Conservation (phyloP, 1,284 basidiomycete genomes). For the Inonotus obliquus region DNA sequence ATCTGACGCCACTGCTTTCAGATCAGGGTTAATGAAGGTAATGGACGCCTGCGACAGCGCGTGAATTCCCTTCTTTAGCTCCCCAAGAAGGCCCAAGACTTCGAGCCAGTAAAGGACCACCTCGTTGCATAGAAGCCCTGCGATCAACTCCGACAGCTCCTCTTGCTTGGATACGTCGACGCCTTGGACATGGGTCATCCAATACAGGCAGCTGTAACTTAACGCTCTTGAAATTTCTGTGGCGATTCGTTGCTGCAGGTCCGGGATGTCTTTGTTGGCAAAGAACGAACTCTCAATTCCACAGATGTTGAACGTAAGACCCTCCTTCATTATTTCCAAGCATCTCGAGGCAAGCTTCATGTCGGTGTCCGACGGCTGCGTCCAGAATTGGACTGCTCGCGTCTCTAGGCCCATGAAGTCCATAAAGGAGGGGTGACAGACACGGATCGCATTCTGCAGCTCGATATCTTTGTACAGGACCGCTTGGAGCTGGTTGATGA, state of each 20-base stretch:
- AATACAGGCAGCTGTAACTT: not conserved
- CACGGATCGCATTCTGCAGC: not conserved
- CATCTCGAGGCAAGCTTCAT: constrained; percentile 7
- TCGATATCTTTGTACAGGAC: constrained; percentile 1
- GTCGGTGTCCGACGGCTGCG: constrained; percentile 15
- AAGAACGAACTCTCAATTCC: constrained; percentile 26
- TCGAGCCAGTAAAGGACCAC: not conserved
- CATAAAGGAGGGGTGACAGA: constrained; percentile 18
- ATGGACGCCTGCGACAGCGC: not conserved
- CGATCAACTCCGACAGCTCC: no score
- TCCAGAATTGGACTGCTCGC: constrained; percentile 20
- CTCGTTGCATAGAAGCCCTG: not conserved
- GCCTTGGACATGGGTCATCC: not conserved
- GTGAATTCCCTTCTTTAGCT: not conserved
- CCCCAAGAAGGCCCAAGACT: not conserved
- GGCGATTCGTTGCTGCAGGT: constrained; percentile 11
- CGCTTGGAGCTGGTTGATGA: not conserved
- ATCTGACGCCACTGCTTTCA: not conserved
- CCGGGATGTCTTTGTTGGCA: constrained; percentile 23
- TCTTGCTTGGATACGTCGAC: not conserved
- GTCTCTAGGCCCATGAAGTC: constrained; percentile 15
- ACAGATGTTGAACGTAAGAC: constrained; percentile 34
- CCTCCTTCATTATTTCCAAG: constrained; percentile 27
- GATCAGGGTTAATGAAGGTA: not conserved
- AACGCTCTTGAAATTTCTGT: not conserved